phyloP scores from a whole-genome alignment of 1,139 yeast species.

The Wickerhamomyces sp. region DNA sequence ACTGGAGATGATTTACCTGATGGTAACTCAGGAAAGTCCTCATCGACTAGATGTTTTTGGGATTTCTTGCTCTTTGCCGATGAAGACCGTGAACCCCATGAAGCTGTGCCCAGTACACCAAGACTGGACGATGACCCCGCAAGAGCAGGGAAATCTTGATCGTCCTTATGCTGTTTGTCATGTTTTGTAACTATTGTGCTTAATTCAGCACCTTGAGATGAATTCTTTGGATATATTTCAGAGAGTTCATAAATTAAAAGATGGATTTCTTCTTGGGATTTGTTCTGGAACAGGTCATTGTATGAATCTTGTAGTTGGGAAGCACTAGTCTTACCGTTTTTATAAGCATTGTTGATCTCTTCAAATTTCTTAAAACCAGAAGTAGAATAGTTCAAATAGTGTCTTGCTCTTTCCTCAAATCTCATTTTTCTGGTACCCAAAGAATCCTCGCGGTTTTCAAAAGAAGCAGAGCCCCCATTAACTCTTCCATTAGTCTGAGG shows the following conservation, averaged over 20 bases:
- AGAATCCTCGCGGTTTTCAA: slow-evolving; percentile 36
- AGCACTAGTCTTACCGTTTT: slow-evolving; percentile 43
- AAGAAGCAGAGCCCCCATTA: slow-evolving; percentile 9
- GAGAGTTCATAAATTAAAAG: slow-evolving; percentile 52
- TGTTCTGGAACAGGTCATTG: slow-evolving; percentile 42
- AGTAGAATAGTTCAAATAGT: slow-evolving; percentile 56
- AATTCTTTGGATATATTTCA: slow-evolving; percentile 42
- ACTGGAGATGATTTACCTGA: slow-evolving; percentile 4
- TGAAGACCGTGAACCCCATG: slow-evolving; percentile 23
- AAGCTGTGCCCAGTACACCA: slow-evolving; percentile 20
- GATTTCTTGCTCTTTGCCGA: slow-evolving; percentile 10
- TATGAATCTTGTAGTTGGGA: slow-evolving; percentile 46
- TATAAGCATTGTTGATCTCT: slow-evolving; percentile 44
- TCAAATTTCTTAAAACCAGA: slow-evolving; percentile 44
- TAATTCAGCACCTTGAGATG: slow-evolving; percentile 31
- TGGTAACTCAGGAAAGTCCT: slow-evolving; percentile 26
- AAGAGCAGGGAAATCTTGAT: slow-evolving; percentile 51
- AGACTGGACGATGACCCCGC: slow-evolving; percentile 28
- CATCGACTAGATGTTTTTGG: slow-evolving; percentile 15
- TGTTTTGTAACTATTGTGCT: slow-evolving; percentile 30
- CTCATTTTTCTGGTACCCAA: slow-evolving; percentile 53
- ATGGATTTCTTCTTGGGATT: slow-evolving; percentile 42
- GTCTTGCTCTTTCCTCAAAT: slow-evolving; percentile 81
- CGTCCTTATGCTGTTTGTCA: slow-evolving; percentile 23
- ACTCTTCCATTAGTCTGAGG: slow-evolving; percentile 19